Evolutionary conservation across 78 protist species (phyloP).

Genomic region (Dictyostelium purpureum): DNA sequence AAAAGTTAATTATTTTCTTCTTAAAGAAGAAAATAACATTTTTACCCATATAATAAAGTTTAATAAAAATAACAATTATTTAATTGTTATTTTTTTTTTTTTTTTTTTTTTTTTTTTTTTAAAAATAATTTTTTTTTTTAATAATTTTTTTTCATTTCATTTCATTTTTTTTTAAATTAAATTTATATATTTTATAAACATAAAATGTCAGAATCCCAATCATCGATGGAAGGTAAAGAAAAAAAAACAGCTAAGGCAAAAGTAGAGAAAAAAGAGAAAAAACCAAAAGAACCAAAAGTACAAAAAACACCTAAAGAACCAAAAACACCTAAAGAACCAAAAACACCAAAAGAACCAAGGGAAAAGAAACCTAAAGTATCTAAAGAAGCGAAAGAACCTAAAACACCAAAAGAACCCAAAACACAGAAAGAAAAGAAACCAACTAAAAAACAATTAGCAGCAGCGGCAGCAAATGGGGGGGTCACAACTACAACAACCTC

Average conservation of each 20-base stretch:
- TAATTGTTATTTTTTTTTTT: background rate
- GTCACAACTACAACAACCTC: background rate
- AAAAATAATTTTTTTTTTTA: background rate
- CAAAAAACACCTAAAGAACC: background rate
- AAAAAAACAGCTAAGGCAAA: conserved; percentile 22
- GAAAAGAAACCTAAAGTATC: background rate
- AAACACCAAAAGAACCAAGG: background rate
- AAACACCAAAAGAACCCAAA: conserved; percentile 5
- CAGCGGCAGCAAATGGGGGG: background rate
- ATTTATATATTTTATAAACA: background rate
- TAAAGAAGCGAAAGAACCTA: background rate
- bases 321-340: background rate
- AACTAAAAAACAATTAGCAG: background rate
- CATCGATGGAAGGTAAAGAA: conserved; percentile 8
- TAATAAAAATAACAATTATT: no score
- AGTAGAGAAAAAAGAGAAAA: background rate
- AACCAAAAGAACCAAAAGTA: conserved; percentile 8
- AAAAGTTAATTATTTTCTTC: background rate
- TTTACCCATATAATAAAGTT: no score
- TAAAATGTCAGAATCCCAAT: conserved; percentile 10
- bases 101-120: background rate
- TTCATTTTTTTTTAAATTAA: background rate
- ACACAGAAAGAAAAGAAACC: background rate
- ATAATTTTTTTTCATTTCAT: background rate
- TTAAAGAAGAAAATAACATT: no score